Evolutionary conservation across 345 rosid genomes (phyloP), one percentile per base, ranked within the genome.

Genomic region (Schrenkiella parvula): DNA sequence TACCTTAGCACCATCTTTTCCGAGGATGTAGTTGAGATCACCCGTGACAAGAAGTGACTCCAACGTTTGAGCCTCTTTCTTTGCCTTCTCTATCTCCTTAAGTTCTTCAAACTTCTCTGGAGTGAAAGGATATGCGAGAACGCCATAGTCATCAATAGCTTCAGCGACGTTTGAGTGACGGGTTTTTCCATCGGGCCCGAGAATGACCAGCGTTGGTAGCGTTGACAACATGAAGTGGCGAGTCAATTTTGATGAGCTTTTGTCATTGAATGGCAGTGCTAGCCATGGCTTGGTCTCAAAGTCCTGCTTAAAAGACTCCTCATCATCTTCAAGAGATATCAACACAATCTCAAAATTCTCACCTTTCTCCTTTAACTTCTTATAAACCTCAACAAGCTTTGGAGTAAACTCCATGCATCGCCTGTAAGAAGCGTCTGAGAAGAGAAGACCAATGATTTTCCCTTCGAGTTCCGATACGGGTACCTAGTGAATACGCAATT

Each of bases 141-240:
- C 38, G 18, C 93, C 93, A 65, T 86, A 79, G 38, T 87, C 93
- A 60, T 85, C 89, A 1, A 88, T 72, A 14, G 82, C 84, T 22
- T 86, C 87, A 70, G 83, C 86, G 0, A 75, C 92, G 62, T 90
- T 85, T 2, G 66, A 70, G 59, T 86, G 78, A 31, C 79, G 66
- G 65, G 87, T 89, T 70, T 87, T 87, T 22, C 96, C 96, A 61
- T 93, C 93, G 1, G 83, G 81, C 6, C 97, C 87, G 48, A 90
- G 82, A 62, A 89, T 83, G 67, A 85, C 85, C 72, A 93, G 66
- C 2, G 79, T 73, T 6, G 97, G 96, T 72, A 87, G 62, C 21
- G 75, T 51, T 2, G 70, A 58, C 3, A 85, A 76, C 75, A 86
- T 85, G 76, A 93, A 90, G 61, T 85, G 87, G 15, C 81, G 67